Evolutionary conservation across 2,329 filamentous ascomycete genomes (phyloP).

Genomic region (Aaosphaeria arxii): DNA sequence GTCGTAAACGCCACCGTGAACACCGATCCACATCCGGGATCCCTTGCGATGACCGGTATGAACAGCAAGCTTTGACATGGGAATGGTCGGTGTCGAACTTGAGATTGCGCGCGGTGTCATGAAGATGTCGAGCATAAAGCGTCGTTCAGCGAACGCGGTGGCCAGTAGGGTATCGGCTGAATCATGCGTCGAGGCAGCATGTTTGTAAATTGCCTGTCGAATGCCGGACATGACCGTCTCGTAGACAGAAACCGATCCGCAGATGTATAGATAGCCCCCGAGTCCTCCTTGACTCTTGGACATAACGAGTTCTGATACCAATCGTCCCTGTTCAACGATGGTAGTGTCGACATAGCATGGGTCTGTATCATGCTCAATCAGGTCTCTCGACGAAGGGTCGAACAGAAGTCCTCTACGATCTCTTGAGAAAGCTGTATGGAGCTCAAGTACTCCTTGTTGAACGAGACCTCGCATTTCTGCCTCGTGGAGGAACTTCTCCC

Average conservation of each 20-base stretch:
- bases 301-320: conserved; percentile 55
- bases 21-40: conserved; percentile 50
- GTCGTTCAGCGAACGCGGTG: conserved; percentile 53
- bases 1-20: conserved; percentile 54
- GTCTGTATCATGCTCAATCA: conserved; percentile 49
- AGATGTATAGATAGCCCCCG: conserved; percentile 50
- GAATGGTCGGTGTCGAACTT: conserved; percentile 50
- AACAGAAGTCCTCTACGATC: conserved; percentile 48
- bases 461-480: conserved; percentile 48
- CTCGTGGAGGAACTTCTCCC: conserved; percentile 53
- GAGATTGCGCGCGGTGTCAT: conserved; percentile 55
- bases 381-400: conserved; percentile 39
- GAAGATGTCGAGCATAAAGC: conserved; percentile 57
- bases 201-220: conserved; percentile 53
- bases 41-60: conserved; percentile 52
- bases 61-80: conserved; percentile 48
- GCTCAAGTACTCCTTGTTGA: conserved; percentile 48
- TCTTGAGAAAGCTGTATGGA: conserved; percentile 52
- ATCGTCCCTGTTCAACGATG: conserved; percentile 50
- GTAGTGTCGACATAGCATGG: conserved; percentile 53
- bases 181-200: conserved; percentile 52
- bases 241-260: conserved; percentile 48
- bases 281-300: conserved; percentile 54
- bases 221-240: conserved; percentile 56
- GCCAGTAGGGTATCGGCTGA: conserved; percentile 51